A percentile compares a stretch with the other conserved stretches of the same genome.
These are phyloP conservation scores for Aspergillus asperescens DNA, from an alignment of 495 filamentous ascomycete species.

Conservation along the genomic window DNA sequence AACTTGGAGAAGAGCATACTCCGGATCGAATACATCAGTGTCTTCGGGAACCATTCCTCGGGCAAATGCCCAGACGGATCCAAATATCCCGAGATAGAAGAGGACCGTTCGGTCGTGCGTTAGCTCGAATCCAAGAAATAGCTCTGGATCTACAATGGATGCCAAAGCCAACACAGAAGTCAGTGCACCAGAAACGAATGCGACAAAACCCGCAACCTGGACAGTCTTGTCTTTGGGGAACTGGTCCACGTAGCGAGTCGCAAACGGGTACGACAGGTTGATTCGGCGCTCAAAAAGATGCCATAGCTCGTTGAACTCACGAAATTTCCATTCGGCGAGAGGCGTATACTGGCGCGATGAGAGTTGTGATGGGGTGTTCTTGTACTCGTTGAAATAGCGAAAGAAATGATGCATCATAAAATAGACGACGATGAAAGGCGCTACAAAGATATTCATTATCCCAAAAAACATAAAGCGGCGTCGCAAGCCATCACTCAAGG, in stretches of 20 bases:
- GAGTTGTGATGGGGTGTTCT: conserved; percentile 80
- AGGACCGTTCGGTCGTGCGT: conserved; percentile 75
- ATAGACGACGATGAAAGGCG: conserved; percentile 78
- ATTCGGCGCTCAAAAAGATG: conserved; percentile 85
- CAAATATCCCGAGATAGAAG: conserved; percentile 72
- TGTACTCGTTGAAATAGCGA: conserved; percentile 90
- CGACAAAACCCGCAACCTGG: conserved; percentile 73
- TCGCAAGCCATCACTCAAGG: conserved; percentile 70
- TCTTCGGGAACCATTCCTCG: conserved; percentile 79
- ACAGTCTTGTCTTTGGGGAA: conserved; percentile 93
- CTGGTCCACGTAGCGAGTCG: conserved; percentile 86
- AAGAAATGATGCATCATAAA: conserved; percentile 85
- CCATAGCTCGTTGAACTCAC: conserved; percentile 94
- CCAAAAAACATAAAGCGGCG: conserved; percentile 74
- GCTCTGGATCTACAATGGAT: conserved; percentile 78
- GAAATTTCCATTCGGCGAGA: conserved; percentile 95
- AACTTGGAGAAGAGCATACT: conserved; percentile 79
- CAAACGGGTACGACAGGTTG: conserved; percentile 93
- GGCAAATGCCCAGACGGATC: conserved; percentile 72
- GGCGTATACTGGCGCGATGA: conserved; percentile 85
- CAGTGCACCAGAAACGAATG: conserved; percentile 81
- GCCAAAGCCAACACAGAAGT: conserved; percentile 75
- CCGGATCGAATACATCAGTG: conserved; percentile 84
- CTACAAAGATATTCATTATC: conserved; percentile 76
- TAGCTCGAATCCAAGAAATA: conserved; percentile 89